Percentiles rank a stretch among this genome's conserved stretches.
phyloP scores from a whole-genome alignment of 352 stramenopile genomes.

The Phytopythium helicoides region DNA sequence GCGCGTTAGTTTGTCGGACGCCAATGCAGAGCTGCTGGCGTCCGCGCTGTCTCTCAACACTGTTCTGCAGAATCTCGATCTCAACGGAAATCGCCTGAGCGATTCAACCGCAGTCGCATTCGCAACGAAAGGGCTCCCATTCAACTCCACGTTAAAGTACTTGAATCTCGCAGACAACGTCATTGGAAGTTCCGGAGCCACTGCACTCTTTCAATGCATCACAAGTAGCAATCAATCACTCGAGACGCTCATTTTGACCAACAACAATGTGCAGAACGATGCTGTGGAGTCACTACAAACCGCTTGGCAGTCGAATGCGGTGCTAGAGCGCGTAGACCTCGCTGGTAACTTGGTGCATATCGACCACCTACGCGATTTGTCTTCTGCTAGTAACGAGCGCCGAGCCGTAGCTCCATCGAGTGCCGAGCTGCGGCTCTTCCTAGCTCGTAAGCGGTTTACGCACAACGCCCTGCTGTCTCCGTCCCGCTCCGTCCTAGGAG shows the following conservation, averaged over 20 bases:
- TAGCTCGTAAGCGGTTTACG: constrained; percentile 39
- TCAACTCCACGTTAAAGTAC: constrained; percentile 40
- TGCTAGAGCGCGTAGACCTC: constrained; percentile 42
- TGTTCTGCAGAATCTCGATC: constrained; percentile 44
- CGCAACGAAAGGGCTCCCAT: constrained; percentile 32
- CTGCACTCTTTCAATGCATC: constrained; percentile 44
- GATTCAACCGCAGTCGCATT: constrained; percentile 39
- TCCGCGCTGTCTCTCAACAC: constrained; percentile 58
- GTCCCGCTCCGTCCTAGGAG: constrained; percentile 1
- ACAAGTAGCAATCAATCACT: constrained; percentile 33
- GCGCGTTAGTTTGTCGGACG: constrained; percentile 43
- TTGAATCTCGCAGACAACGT: constrained; percentile 65
- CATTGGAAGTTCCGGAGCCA: constrained; percentile 44
- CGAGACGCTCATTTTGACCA: constrained; percentile 45
- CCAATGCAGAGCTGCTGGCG: constrained; percentile 29
- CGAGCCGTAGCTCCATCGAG: constrained; percentile 16
- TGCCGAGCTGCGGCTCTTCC: constrained; percentile 41
- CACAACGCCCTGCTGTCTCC: not conserved
- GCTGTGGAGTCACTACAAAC: constrained; percentile 23
- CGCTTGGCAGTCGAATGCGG: constrained; percentile 39
- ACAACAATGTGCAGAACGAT: constrained; percentile 67
- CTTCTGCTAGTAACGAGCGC: constrained; percentile 27
- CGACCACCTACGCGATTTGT: constrained; percentile 29
- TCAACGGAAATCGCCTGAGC: constrained; percentile 54
- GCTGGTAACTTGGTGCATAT: constrained; percentile 56